phyloP scores from a whole-genome alignment of 768 basidiomycete genomes.

The Lanmaoa pseudosensibilis region DNA sequence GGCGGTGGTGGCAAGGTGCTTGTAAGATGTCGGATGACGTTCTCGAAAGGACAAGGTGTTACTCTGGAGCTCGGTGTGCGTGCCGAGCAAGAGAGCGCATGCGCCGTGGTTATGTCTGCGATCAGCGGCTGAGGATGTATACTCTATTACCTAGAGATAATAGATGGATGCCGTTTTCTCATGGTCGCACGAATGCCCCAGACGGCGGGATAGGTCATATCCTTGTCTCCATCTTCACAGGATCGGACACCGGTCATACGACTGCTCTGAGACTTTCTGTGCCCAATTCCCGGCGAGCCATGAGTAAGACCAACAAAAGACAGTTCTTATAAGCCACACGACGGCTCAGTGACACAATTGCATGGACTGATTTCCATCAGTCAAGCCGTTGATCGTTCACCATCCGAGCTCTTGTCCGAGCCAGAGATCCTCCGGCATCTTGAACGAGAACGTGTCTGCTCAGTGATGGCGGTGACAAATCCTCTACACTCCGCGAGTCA shows the following conservation, averaged over 20 bases:
- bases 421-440: not conserved
- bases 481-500: constrained; percentile 6
- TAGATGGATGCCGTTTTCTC: constrained; percentile 12
- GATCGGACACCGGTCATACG: not conserved
- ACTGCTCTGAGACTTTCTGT: not conserved
- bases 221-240: constrained; percentile 11
- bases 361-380: constrained; percentile 3
- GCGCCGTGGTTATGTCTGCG: constrained; percentile 85
- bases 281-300: not conserved
- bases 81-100: constrained; percentile 86
- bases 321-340: constrained; percentile 1
- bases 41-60: constrained; percentile 83
- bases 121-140: constrained; percentile 59
- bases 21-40: constrained; percentile 95
- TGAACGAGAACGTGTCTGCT: constrained; percentile 9
- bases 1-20: constrained; percentile 97
- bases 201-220: not conserved
- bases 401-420: not conserved
- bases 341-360: constrained; percentile 4
- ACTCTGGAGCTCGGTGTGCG: constrained; percentile 89
- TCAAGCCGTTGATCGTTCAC: constrained; percentile 8
- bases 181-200: constrained; percentile 10
- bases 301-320: constrained; percentile 8
- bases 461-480: constrained; percentile 21
- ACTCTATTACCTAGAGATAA: not conserved